phyloP scores from a whole-genome alignment of 1,284 basidiomycete species.

The Peniophora sp. region DNA sequence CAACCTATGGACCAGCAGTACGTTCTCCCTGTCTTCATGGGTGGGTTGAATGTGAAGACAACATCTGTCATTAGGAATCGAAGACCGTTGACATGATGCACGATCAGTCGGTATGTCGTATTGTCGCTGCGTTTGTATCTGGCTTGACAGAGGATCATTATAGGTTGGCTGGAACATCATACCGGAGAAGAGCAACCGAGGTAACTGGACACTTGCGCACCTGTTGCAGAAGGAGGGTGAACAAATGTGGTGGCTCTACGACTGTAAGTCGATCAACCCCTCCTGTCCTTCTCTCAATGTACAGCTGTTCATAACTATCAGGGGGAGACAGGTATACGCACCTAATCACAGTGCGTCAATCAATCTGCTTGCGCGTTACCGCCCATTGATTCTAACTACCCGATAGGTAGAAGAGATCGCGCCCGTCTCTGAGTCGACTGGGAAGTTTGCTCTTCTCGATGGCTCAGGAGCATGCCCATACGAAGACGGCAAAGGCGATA shows the following conservation, averaged over 20 bases:
- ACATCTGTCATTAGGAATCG: conserved; percentile 5
- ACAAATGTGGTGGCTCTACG: conserved; percentile 4
- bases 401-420: conserved; percentile 9
- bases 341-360: conserved; percentile 6
- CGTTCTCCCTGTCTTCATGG: not conserved
- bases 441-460: conserved; percentile 9
- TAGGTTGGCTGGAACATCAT: conserved; percentile 4
- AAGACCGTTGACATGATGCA: conserved; percentile 10
- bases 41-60: too few species aligned
- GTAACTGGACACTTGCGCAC: conserved; percentile 5
- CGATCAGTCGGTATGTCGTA: conserved; percentile 1
- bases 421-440: conserved; percentile 7
- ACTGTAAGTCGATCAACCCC: conserved; percentile 1
- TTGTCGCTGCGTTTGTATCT: not conserved
- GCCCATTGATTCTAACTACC: not conserved
- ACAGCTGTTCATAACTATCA: not conserved
- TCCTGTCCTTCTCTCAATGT: not conserved
- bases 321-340: conserved; percentile 11
- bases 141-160: not conserved
- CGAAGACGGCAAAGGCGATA: conserved; percentile 8
- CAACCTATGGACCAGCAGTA: conserved; percentile 9
- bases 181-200: conserved; percentile 3
- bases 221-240: conserved; percentile 4
- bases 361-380: not conserved
- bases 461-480: conserved; percentile 10